These are phyloP conservation scores for Polytrichum formosum DNA, from an alignment of 225 moss, liverwort and hornwort genomes.

Conservation along the genomic window DNA sequence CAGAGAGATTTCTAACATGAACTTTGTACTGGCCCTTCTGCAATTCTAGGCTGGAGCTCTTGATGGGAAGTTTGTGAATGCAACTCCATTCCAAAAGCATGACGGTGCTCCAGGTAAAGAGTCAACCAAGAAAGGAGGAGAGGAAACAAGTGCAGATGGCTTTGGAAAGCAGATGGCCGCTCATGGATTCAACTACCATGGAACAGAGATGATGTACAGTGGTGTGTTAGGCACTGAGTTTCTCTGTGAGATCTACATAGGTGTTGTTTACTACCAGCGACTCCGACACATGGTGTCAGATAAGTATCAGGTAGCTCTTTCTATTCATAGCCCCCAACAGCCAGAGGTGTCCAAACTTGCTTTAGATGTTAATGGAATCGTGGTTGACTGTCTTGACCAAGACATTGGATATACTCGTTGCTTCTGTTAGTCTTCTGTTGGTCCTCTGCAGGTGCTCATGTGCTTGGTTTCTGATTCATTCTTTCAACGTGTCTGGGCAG, in stretches of 20 bases:
- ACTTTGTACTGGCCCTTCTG: no score
- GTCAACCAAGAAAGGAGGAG: constrained; percentile 32
- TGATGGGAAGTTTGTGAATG: constrained; percentile 73
- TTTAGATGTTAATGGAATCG: no score
- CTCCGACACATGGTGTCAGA: constrained; percentile 98
- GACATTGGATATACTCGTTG: no score
- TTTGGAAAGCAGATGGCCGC: constrained; percentile 79
- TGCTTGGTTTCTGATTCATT: no score
- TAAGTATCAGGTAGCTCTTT: constrained; percentile 80
- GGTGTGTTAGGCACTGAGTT: constrained; percentile 88
- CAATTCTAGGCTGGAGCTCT: constrained; percentile 72
- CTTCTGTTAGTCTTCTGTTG: no score
- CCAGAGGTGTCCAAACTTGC: no score
- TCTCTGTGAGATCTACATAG: constrained; percentile 87
- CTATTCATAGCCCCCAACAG: background rate
- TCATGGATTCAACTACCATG: constrained; percentile 85
- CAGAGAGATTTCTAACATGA: no score
- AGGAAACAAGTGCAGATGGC: constrained; percentile 61
- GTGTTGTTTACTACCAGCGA: constrained; percentile 91
- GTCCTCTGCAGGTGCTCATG: no score
- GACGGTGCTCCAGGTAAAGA: constrained; percentile 31
- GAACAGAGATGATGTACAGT: constrained; percentile 97
- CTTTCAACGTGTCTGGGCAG: constrained; percentile 17
- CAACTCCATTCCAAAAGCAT: constrained; percentile 90
- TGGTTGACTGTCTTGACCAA: no score